Percentiles rank a stretch among this genome's conserved stretches.
Conservation (phyloP, 1,139 yeast genomes). For the Taphrina wiesneri region DNA sequence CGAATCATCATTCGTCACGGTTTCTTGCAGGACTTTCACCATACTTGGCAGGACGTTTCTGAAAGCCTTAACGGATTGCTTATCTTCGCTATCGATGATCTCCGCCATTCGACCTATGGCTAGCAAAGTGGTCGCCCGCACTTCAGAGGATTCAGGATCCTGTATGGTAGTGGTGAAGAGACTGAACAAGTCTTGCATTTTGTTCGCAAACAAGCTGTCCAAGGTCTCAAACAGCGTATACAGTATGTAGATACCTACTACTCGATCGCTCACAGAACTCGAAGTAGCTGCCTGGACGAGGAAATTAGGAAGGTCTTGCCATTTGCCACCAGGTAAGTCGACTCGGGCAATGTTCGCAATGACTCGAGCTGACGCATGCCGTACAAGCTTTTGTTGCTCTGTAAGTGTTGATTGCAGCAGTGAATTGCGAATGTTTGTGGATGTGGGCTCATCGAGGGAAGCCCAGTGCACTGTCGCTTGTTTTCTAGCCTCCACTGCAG, state of each 20-base stretch:
- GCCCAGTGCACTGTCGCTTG: conserved; percentile 75
- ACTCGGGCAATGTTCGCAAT: conserved; percentile 79
- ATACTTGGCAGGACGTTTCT: conserved; percentile 71
- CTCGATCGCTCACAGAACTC: conserved; percentile 64
- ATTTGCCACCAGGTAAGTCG: conserved; percentile 65
- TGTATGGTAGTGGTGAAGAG: conserved; percentile 55
- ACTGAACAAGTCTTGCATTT: conserved; percentile 64
- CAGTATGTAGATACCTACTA: conserved; percentile 79
- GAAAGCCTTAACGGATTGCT: conserved; percentile 60
- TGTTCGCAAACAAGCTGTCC: conserved; percentile 53
- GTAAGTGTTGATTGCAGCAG: conserved; percentile 69
- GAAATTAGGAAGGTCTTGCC: conserved; percentile 77
- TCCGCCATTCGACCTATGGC: conserved; percentile 78
- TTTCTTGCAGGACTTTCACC: conserved; percentile 78
- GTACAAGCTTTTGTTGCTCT: conserved; percentile 64
- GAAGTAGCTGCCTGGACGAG: conserved; percentile 68
- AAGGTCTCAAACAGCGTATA: conserved; percentile 71
- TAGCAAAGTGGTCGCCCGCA: conserved; percentile 78
- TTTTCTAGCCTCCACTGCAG: conserved; percentile 95
- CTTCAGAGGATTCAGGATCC: conserved; percentile 65
- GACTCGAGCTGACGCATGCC: conserved; percentile 88
- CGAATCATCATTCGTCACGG: conserved; percentile 70
- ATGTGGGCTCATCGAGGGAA: conserved; percentile 49
- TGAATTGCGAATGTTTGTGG: conserved; percentile 64
- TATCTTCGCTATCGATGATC: conserved; percentile 58